Base-by-base conservation (phyloP, 2,329 filamentous ascomycete species). In the Ascochyta pisi region DNA sequence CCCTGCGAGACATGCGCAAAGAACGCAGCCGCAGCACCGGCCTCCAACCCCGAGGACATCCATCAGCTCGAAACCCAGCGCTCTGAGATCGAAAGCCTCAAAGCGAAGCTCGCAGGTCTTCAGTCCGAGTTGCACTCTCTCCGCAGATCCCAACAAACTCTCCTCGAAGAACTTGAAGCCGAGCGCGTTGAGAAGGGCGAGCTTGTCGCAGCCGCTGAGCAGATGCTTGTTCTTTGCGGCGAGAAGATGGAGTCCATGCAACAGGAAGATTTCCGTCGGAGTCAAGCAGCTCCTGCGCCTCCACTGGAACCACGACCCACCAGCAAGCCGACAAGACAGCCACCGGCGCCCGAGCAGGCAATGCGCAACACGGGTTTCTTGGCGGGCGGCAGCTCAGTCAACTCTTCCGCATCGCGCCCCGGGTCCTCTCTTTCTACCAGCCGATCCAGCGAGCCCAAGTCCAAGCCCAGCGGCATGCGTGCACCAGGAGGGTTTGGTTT, bases 161-260 rank as follows among this genome's bases (percentile, higher is more conserved):
- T 93, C 24, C 79, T 88, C 31, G 75, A 79, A 16, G 83, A 90
- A 64, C 81, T 95, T 7, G 87, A 92, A 72, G 81, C 84, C 57
- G 91, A 95, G 77, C 83, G 91, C 6, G 84, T 92, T 19, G 91
- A 95, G 77, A 94, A 95, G 81, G 89, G 90, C 49, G 91, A 94
- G 77, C 81, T 95, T 35, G 91, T 95, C 33, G 85, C 87, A 52
- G 84, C 92, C 5, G 91, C 91, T 1, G 91, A 95, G 74, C 91
- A 95, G 78, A 90, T 95, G 87, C 88, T 95, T 77, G 81, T 82
- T 47, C 86, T 94, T 77, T 82, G 83, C 58, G 73, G 77, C 23
- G 76, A 79, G 55, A 77, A 77, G 42, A 76, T 72, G 67, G 72
- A 73, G 42, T 69, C 68, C 61, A 66, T 65, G 60, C 71, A 67